Conservation (phyloP, 2,329 filamentous ascomycete species). For the Amauroascus niger region DNA sequence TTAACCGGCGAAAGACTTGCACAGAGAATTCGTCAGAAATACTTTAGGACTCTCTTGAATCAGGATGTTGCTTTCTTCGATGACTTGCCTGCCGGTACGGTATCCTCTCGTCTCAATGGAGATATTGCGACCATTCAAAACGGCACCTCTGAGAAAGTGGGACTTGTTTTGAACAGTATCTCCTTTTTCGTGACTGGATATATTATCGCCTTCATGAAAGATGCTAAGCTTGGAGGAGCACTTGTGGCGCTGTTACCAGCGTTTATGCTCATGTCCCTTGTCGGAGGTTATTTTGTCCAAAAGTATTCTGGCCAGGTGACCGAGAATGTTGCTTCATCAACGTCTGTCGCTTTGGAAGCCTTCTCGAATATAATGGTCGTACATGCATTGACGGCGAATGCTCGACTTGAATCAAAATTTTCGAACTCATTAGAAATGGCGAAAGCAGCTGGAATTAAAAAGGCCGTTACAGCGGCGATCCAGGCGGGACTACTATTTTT, state of each 20-base stretch:
- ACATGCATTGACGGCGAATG: slow-evolving; percentile 50
- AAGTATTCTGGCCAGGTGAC: slow-evolving; percentile 40
- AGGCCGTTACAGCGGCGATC: slow-evolving; percentile 44
- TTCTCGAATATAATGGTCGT: slow-evolving; percentile 50
- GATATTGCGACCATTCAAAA: slow-evolving; percentile 41
- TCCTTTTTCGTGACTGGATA: slow-evolving; percentile 43
- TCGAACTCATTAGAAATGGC: slow-evolving; percentile 40
- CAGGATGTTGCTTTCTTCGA: slow-evolving; percentile 47
- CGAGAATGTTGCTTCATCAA: slow-evolving; percentile 45
- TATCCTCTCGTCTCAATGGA: slow-evolving; percentile 39
- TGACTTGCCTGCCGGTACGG: slow-evolving; percentile 38
- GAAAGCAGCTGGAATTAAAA: slow-evolving; percentile 46
- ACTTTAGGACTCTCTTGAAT: slow-evolving; percentile 46
- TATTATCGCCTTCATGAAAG: slow-evolving; percentile 42
- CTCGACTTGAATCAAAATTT: slow-evolving; percentile 49
- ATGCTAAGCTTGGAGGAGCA: slow-evolving; percentile 38
- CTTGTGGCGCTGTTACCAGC: slow-evolving; percentile 40
- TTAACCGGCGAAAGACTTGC: slow-evolving; percentile 50
- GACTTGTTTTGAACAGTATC: slow-evolving; percentile 37
- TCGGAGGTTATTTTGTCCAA: slow-evolving; percentile 38
- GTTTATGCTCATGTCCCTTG: slow-evolving; percentile 37
- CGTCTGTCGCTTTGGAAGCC: slow-evolving; percentile 51
- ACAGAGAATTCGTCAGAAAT: slow-evolving; percentile 48
- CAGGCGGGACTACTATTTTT: slow-evolving; percentile 54
- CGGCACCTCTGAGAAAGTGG: slow-evolving; percentile 44